A percentile compares a stretch with the other conserved stretches of the same genome.
Conservation (phyloP, 2,329 filamentous ascomycete genomes). For the Nigrospora oryzae region DNA sequence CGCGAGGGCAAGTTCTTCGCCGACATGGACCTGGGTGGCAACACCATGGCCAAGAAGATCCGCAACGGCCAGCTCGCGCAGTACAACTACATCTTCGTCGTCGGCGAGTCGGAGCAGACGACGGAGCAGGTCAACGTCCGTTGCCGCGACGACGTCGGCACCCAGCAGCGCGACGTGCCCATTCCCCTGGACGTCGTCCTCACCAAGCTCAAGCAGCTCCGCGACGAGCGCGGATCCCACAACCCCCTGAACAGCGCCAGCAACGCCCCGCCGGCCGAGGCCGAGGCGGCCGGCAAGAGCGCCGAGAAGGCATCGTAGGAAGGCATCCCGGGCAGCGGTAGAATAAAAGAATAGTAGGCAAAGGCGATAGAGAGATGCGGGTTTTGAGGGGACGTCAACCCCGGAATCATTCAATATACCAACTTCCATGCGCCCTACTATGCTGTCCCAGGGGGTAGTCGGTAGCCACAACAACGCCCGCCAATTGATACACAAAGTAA, state of each 20-base stretch:
- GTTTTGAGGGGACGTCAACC: too few relatives aligned
- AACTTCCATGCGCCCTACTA: too few relatives aligned
- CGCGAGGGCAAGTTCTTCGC: conserved; percentile 55
- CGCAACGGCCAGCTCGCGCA: conserved; percentile 71
- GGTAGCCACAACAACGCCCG: too few relatives aligned
- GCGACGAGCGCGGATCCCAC: conserved; percentile 31
- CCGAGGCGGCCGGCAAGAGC: too few relatives aligned
- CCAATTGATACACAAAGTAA: too few relatives aligned
- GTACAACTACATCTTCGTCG: conserved; percentile 77
- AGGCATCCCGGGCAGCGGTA: too few relatives aligned
- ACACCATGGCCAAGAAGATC: conserved; percentile 87
- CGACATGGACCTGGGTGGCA: conserved; percentile 63
- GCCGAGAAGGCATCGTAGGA: too few relatives aligned
- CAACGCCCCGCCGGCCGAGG: too few relatives aligned
- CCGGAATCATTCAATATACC: too few relatives aligned
- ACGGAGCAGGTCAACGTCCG: conserved; percentile 54
- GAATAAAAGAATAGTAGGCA: neutral
- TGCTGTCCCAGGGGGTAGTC: too few relatives aligned
- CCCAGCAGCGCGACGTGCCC: conserved; percentile 52
- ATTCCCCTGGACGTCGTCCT: conserved; percentile 48
- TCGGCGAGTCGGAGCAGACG: conserved; percentile 53
- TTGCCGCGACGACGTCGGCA: conserved; percentile 54
- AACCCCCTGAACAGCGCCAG: conserved; percentile 19
- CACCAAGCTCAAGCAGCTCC: conserved; percentile 43
- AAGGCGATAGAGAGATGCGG: too few relatives aligned